Conservation (phyloP, 495 filamentous ascomycete genomes). For the Aspergillus carlsbadensis region DNA sequence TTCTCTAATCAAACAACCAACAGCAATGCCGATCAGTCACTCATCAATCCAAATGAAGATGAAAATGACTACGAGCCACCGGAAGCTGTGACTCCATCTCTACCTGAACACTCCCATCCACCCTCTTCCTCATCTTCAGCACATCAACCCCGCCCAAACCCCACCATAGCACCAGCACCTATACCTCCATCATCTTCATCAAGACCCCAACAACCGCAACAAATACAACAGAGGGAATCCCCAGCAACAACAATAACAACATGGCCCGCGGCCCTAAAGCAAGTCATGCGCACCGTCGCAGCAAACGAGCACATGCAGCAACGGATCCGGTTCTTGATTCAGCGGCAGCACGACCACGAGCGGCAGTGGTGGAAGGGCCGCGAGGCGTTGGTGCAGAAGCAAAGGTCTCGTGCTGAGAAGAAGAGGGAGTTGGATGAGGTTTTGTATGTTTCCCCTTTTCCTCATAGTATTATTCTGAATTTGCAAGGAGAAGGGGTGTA, state of each 20-base stretch:
- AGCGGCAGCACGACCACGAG: conserved; percentile 63
- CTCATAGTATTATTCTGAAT: neutral
- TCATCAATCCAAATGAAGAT: conserved; percentile 12
- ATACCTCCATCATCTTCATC: neutral
- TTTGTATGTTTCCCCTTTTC: conserved; percentile 30
- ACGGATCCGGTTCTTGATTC: conserved; percentile 55
- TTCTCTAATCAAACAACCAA: conserved; percentile 30
- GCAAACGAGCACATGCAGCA: conserved; percentile 46
- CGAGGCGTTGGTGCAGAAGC: conserved; percentile 50
- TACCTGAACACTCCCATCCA: neutral
- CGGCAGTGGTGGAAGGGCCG: conserved; percentile 61
- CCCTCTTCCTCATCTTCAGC: neutral
- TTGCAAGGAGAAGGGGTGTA: too few relatives aligned
- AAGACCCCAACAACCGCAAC: conserved; percentile 34
- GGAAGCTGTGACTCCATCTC: conserved; percentile 9
- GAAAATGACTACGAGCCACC: conserved; percentile 31
- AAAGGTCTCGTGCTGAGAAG: conserved; percentile 46
- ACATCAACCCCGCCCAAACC: conserved; percentile 14
- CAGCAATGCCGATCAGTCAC: conserved; percentile 8
- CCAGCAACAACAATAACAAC: conserved; percentile 63
- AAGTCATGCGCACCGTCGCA: conserved; percentile 58
- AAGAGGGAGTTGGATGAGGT: conserved; percentile 54
- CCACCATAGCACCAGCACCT: conserved; percentile 1
- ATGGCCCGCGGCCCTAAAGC: conserved; percentile 61
- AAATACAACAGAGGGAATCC: neutral